phyloP scores from a whole-genome alignment of 1,284 basidiomycete genomes.

The Gomphus sp. region DNA sequence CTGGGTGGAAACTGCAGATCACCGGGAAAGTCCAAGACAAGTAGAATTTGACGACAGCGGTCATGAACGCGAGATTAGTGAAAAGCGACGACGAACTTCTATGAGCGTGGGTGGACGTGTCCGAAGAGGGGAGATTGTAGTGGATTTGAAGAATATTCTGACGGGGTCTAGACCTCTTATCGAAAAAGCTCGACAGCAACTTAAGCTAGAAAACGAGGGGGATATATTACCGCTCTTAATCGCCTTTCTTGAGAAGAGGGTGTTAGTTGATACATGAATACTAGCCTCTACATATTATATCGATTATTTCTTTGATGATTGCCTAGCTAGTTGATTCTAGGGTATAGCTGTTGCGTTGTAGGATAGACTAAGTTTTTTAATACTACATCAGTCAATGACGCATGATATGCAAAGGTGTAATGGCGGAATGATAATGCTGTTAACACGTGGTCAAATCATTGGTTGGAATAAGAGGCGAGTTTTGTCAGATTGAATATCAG shows the following conservation, averaged over 20 bases:
- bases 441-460: no score
- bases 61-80: conserved; percentile 16
- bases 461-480: no score
- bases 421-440: no score
- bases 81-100: conserved; percentile 26
- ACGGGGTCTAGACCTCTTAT: conserved; percentile 54
- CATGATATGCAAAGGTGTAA: no score
- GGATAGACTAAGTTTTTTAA: no score
- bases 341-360: no score
- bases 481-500: no score
- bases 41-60: conserved; percentile 35
- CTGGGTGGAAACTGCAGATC: conserved; percentile 60
- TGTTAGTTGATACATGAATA: conserved; percentile 21
- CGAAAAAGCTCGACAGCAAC: conserved; percentile 31
- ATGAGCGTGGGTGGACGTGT: conserved; percentile 52
- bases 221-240: conserved; percentile 32
- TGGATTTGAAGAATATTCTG: conserved; percentile 59
- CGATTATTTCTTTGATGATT: no score
- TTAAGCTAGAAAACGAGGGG: conserved; percentile 7
- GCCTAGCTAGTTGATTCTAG: no score
- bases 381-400: no score
- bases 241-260: conserved; percentile 56
- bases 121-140: conserved; percentile 65
- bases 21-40: conserved; percentile 28
- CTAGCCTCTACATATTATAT: neutral